A percentile compares a stretch with the other conserved stretches of the same genome.
phyloP scores from a whole-genome alignment of 2,329 filamentous ascomycete species.

The Bimuria novae-zelandiae region DNA sequence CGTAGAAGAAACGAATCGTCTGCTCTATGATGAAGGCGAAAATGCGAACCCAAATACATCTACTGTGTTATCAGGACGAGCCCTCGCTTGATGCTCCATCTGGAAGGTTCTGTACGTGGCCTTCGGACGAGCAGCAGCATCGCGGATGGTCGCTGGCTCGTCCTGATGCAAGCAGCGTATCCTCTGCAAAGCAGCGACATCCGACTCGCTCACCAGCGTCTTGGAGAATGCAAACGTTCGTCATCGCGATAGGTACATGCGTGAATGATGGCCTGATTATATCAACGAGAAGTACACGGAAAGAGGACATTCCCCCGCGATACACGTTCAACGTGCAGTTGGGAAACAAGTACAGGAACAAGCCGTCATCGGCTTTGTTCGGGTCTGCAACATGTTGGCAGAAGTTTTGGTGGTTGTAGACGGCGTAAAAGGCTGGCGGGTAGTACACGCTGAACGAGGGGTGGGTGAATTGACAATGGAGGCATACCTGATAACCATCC shows the following conservation, averaged over 20 bases:
- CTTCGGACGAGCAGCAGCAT: background rate
- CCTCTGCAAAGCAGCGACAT: background rate
- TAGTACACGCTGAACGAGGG: slow-evolving; percentile 61
- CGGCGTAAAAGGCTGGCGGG: slow-evolving; percentile 60
- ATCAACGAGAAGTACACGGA: slow-evolving; percentile 54
- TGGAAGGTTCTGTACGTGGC: background rate
- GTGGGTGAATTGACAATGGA: slow-evolving; percentile 64
- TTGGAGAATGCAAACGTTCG: background rate
- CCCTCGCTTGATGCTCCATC: background rate
- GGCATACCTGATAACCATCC: slow-evolving; percentile 63
- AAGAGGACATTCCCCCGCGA: slow-evolving; percentile 62
- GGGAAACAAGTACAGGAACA: slow-evolving; percentile 64
- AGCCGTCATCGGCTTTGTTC: slow-evolving; percentile 56
- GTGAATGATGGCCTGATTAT: slow-evolving; percentile 2
- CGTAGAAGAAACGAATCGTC: background rate
- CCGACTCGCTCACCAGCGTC: slow-evolving; percentile 1
- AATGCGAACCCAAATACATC: background rate
- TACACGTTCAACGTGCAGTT: slow-evolving; percentile 62
- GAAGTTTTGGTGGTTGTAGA: slow-evolving; percentile 60
- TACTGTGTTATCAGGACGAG: background rate
- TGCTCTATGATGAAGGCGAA: background rate
- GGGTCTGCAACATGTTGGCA: slow-evolving; percentile 61
- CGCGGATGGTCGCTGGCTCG: background rate
- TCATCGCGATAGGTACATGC: background rate
- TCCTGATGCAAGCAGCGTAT: background rate